Evolutionary conservation across 2,329 filamentous ascomycete species (phyloP).

Genomic region (Nemania sp.): DNA sequence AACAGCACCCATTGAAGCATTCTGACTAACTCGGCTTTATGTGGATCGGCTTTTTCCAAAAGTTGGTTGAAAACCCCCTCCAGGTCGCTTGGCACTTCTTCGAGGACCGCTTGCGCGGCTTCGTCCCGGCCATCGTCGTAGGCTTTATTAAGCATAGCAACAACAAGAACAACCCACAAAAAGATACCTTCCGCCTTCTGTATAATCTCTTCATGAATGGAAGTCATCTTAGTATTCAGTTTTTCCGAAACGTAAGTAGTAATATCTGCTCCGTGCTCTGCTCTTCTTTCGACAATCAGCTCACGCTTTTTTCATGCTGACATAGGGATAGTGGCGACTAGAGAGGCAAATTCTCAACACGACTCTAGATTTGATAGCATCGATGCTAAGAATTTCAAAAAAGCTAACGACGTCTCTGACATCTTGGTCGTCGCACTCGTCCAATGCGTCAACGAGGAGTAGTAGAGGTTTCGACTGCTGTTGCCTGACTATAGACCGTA

Average conservation of each 20-base stretch:
- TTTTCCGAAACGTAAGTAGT: not conserved
- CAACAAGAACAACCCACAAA: slow-evolving; percentile 43
- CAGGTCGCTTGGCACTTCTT: not conserved
- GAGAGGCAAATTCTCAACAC: slow-evolving; percentile 3
- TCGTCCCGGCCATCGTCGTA: slow-evolving; percentile 7
- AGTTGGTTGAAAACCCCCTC: not conserved
- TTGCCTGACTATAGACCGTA: not conserved
- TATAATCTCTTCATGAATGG: not conserved
- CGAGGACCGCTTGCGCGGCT: not conserved
- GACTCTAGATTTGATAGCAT: not conserved
- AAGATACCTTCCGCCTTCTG: slow-evolving; percentile 45
- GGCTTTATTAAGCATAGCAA: slow-evolving; percentile 27
- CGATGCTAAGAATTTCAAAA: not conserved
- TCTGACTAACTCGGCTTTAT: not conserved
- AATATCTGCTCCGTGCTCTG: not conserved
- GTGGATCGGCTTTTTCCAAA: not conserved
- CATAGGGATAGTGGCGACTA: slow-evolving; percentile 2
- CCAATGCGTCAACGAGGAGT: slow-evolving; percentile 8
- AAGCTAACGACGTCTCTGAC: slow-evolving; percentile 1
- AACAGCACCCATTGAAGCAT: slow-evolving; percentile 11
- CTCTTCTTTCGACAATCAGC: not conserved
- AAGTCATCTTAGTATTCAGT: not conserved
- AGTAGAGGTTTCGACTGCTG: not conserved
- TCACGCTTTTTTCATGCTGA: slow-evolving; percentile 1
- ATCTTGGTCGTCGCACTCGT: slow-evolving; percentile 2